Evolutionary conservation across 1,284 basidiomycete genomes (phyloP), one percentile per base, ranked within the genome.

Genomic region (Cerioporus squamosus): DNA sequence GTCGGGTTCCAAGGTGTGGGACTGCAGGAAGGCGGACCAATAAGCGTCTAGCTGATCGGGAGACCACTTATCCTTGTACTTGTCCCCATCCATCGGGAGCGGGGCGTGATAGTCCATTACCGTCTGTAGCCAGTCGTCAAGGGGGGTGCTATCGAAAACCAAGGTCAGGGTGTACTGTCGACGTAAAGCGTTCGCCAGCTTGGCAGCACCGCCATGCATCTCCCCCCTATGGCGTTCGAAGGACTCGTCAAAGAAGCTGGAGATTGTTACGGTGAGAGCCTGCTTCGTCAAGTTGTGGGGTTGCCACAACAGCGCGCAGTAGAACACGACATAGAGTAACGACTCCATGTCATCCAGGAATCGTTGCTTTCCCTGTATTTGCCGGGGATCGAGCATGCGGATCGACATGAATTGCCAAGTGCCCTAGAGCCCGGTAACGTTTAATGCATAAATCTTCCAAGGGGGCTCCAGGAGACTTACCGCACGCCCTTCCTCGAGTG

Each of bases 301-400:
- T 3, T 54, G 31, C 52, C 59, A 54, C 12, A 55, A 42, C 5
- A 60, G 31, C 6, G n/a, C 38, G 29, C 55, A 55, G 39, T 63
- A 60, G 9, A 60, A 29, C 9, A 63, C 58, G 15, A 63, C 62
- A 29, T 63, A 63, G 46, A 63, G 31, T 9, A 63, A 39, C 2
- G 62, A 60, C 26, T 60, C 62, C 59, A 63, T 55, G 29, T 63
- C 62, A 45, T 62, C 57, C 23, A 39, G 18, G 23, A 62, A 36
- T 0, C 31, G 48, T 23, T 59, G 61, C 5, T 53, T 48, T 7
- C 44, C 9, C 1, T n/a, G 44, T 8, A 17, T 39, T 3, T 46
- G 17, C 1, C 15, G 3, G 17, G 10, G 8, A 31, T 49, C 43
- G 26, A 55, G 17, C 7, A 40, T 33, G 38, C 26, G 24, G 6